Evolutionary conservation across 768 basidiomycete genomes (phyloP).

Genomic region (Lyophyllum semitale): DNA sequence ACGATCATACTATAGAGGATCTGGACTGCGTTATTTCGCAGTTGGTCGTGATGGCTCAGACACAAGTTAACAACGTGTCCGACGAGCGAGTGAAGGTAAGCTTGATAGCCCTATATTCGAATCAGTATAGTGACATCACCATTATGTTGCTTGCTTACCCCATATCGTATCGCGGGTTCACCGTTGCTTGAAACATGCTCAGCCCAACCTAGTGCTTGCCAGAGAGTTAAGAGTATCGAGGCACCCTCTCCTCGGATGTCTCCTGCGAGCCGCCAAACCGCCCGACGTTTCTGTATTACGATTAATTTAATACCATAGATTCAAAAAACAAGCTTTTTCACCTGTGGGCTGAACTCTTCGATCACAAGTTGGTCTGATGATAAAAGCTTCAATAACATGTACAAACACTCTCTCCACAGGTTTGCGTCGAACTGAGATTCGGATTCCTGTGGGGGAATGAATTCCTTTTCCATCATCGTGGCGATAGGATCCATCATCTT

Average conservation of each 20-base stretch:
- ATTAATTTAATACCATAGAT: background rate
- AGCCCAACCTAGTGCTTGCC: slow-evolving; percentile 85
- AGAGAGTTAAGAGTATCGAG: slow-evolving; percentile 72
- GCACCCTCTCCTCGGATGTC: slow-evolving; percentile 94
- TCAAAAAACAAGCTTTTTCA: slow-evolving; percentile 27
- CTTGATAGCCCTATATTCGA: slow-evolving; percentile 73
- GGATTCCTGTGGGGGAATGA: slow-evolving; percentile 70
- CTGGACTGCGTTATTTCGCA: slow-evolving; percentile 87
- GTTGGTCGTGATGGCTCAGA: slow-evolving; percentile 91
- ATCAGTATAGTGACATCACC: slow-evolving; percentile 9
- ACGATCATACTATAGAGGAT: slow-evolving; percentile 97
- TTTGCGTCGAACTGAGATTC: slow-evolving; percentile 69
- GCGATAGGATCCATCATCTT: slow-evolving; percentile 86
- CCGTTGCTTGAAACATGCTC: slow-evolving; percentile 54
- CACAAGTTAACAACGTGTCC: slow-evolving; percentile 91
- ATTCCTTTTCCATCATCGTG: slow-evolving; percentile 74
- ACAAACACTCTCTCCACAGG: slow-evolving; percentile 82
- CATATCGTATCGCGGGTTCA: slow-evolving; percentile 63
- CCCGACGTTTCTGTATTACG: slow-evolving; percentile 83
- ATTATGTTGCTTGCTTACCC: slow-evolving; percentile 48
- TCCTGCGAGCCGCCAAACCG: slow-evolving; percentile 94
- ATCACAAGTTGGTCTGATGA: slow-evolving; percentile 91
- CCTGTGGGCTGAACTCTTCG: slow-evolving; percentile 94
- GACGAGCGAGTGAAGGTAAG: slow-evolving; percentile 78
- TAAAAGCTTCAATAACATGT: slow-evolving; percentile 80